These are phyloP conservation scores for Physcia stellaris DNA, from an alignment of 495 filamentous ascomycete species.

Conservation along the genomic window DNA sequence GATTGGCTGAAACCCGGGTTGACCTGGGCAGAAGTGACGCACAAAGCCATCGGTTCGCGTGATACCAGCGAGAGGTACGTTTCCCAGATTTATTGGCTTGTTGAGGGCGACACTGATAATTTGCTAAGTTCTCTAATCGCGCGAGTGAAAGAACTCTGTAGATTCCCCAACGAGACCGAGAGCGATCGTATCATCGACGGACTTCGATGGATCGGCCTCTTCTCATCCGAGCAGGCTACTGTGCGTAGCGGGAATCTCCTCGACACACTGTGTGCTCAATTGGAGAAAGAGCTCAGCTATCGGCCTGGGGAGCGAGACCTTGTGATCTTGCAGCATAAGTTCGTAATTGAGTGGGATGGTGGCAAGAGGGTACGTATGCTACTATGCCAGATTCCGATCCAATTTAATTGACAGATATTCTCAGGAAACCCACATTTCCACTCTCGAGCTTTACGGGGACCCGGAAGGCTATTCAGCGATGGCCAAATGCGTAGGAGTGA, in stretches of 20 bases:
- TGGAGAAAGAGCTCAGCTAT: constrained; percentile 11
- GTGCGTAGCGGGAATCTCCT: constrained; percentile 5
- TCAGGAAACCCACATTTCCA: constrained; percentile 14
- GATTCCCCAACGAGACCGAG: constrained; percentile 1
- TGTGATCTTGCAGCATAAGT: constrained; percentile 14
- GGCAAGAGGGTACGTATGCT: too few relatives aligned
- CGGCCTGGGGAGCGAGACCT: constrained; percentile 11
- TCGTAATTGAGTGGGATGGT: constrained; percentile 10
- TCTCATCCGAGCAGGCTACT: constrained; percentile 7
- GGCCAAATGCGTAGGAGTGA: constrained; percentile 11
- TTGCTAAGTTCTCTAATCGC: not conserved
- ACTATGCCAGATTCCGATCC: too few relatives aligned
- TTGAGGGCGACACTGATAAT: too few relatives aligned
- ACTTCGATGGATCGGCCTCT: constrained; percentile 3
- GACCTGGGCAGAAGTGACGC: constrained; percentile 6
- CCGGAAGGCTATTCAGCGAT: constrained; percentile 14
- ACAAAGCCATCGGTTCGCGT: constrained; percentile 1
- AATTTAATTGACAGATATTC: too few relatives aligned
- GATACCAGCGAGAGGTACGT: constrained; percentile 1
- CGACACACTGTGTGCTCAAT: constrained; percentile 9
- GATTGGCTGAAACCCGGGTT: constrained; percentile 4
- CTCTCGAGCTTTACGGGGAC: constrained; percentile 13
- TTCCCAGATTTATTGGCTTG: not conserved
- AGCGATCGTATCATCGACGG: constrained; percentile 9
- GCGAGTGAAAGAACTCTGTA: not conserved